Evolutionary conservation across 2,329 filamentous ascomycete genomes (phyloP).

Genomic region (Apiospora koreana): DNA sequence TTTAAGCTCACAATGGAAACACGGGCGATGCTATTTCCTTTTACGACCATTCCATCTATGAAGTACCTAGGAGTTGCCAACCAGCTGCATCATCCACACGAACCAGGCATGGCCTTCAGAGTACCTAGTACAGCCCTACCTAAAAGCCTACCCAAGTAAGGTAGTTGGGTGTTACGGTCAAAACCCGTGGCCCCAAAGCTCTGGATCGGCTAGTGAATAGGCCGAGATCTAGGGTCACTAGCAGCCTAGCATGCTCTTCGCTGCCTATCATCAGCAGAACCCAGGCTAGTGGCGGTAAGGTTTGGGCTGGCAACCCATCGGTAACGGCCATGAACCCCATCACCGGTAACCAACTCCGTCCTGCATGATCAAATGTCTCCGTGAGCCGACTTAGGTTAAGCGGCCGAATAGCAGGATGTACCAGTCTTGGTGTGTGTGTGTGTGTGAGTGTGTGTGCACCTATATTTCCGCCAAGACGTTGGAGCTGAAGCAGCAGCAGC

Average conservation of each 20-base stretch:
- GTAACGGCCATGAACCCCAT: slow-evolving; percentile 10
- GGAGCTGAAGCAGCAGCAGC: no score
- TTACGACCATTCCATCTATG: background rate
- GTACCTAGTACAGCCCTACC: background rate
- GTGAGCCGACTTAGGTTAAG: background rate
- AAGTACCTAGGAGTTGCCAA: background rate
- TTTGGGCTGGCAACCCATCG: background rate
- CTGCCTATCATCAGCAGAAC: background rate
- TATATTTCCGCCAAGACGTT: background rate
- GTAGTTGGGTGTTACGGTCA: background rate
- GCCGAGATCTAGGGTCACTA: background rate
- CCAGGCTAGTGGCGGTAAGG: background rate
- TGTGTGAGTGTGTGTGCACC: no score
- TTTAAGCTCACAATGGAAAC: background rate
- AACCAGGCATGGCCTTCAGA: background rate
- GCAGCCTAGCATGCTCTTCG: background rate
- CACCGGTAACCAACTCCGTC: slow-evolving; percentile 10
- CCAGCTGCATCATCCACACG: background rate
- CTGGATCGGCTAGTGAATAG: background rate
- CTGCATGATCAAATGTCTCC: background rate
- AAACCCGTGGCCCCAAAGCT: background rate
- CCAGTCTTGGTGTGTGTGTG: background rate
- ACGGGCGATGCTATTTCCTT: background rate
- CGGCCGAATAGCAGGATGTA: background rate
- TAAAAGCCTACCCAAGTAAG: background rate